Conservation (phyloP, 108 stramenopile genomes). For the Cyclostephanos tholiformis region DNA sequence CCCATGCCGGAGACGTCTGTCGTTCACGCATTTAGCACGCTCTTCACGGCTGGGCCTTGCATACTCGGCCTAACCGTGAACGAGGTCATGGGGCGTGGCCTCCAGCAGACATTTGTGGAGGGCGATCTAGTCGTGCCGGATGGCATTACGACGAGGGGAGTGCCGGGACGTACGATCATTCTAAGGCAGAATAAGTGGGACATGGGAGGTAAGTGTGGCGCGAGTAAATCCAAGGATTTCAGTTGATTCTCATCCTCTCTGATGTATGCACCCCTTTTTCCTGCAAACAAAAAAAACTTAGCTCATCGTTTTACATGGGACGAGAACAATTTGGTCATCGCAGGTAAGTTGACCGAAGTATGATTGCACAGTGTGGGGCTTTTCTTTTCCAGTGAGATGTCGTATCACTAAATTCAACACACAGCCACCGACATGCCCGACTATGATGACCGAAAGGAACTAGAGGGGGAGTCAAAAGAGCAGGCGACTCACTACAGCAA, state of each 20-base stretch:
- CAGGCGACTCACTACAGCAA: constrained; percentile 63
- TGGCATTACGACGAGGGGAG: neutral
- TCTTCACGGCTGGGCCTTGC: constrained; percentile 69
- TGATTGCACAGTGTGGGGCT: neutral
- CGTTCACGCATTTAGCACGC: constrained; percentile 55
- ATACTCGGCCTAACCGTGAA: constrained; percentile 63
- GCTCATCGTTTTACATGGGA: constrained; percentile 66
- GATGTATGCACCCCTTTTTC: neutral
- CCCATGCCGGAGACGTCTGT: constrained; percentile 50
- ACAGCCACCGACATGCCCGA: constrained; percentile 72
- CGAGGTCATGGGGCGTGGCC: constrained; percentile 48
- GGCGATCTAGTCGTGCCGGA: constrained; percentile 48
- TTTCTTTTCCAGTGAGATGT: neutral
- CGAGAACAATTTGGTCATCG: constrained; percentile 59
- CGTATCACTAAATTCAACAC: neutral
- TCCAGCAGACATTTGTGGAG: constrained; percentile 51
- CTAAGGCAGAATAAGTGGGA: constrained; percentile 62
- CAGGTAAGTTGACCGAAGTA: constrained; percentile 29
- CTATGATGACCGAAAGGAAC: constrained; percentile 61
- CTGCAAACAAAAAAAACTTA: neutral
- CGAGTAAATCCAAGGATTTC: neutral
- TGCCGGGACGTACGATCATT: constrained; percentile 67
- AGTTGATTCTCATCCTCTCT: neutral
- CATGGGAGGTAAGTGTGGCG: constrained; percentile 44
- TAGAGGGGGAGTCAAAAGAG: constrained; percentile 44